These are phyloP conservation scores for Jaapia argillacea DNA, from an alignment of 768 basidiomycete species.

Conservation along the genomic window DNA sequence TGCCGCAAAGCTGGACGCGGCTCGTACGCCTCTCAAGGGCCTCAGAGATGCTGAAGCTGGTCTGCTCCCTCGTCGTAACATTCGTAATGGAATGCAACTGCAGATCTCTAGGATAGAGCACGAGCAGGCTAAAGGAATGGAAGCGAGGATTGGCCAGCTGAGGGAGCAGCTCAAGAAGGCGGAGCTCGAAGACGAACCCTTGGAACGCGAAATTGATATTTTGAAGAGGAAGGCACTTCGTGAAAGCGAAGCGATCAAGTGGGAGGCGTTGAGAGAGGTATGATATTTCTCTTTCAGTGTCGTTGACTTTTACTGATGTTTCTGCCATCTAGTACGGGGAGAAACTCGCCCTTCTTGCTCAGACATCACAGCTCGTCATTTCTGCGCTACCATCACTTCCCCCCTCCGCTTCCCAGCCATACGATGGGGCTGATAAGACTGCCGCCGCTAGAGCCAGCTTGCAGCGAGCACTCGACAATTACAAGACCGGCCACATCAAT, in stretches of 20 bases:
- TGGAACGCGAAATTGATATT: conserved; percentile 64
- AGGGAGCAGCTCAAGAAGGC: conserved; percentile 58
- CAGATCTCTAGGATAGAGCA: conserved; percentile 62
- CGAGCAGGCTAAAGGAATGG: conserved; percentile 51
- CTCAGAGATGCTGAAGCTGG: conserved; percentile 61
- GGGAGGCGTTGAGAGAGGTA: conserved; percentile 79
- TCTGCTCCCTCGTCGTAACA: conserved; percentile 50
- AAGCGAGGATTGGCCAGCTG: conserved; percentile 61
- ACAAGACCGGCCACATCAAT: conserved; percentile 55
- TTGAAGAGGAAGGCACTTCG: conserved; percentile 66
- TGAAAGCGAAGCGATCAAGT: conserved; percentile 69
- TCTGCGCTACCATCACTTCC: conserved; percentile 58
- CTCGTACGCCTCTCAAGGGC: conserved; percentile 59
- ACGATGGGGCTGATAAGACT: conserved; percentile 51
- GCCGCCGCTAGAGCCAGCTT: conserved; percentile 64
- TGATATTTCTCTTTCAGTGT: conserved; percentile 1
- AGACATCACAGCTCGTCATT: conserved; percentile 57
- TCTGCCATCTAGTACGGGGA: conserved; percentile 72
- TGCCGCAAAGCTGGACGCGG: conserved; percentile 49
- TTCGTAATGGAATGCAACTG: conserved; percentile 42
- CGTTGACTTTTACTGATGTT: conserved; percentile 4
- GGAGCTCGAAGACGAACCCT: conserved; percentile 48
- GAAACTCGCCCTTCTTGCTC: conserved; percentile 64
- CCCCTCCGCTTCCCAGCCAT: conserved; percentile 44
- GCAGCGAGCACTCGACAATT: conserved; percentile 72